A percentile compares a stretch with the other conserved stretches of the same genome.
Conservation (phyloP, 176 grass and related monocot species). For the Oropetium thomaeum region DNA sequence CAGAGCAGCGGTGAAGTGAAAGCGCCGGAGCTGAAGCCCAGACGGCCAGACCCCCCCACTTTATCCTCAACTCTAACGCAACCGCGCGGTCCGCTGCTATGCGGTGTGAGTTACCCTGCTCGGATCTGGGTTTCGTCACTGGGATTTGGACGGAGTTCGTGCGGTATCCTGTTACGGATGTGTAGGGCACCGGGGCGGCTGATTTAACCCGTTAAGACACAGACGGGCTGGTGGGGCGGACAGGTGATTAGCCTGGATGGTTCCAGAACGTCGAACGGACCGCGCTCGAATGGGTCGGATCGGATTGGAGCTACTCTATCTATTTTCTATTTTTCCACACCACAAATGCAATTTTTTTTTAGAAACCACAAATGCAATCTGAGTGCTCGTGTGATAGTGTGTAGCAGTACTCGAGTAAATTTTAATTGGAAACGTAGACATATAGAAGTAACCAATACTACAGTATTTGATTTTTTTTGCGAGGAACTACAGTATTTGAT, state of each 20-base stretch:
- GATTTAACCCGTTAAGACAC: not conserved
- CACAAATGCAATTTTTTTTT: too few relatives aligned
- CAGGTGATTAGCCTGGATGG: not conserved
- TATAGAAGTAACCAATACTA: too few relatives aligned
- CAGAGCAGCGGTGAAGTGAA: not conserved
- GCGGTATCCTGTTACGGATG: not conserved
- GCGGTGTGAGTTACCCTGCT: constrained; percentile 7
- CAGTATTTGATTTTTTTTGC: too few relatives aligned
- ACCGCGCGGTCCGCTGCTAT: not conserved
- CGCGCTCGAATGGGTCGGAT: not conserved
- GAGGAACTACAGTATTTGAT: too few relatives aligned
- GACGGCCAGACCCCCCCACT: too few relatives aligned
- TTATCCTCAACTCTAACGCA: constrained; percentile 12
- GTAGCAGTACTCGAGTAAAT: too few relatives aligned
- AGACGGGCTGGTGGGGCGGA: not conserved
- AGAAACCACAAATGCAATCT: not conserved
- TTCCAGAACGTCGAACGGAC: constrained; percentile 9
- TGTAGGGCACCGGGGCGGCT: not conserved
- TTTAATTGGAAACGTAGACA: too few relatives aligned
- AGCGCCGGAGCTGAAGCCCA: constrained; percentile 1
- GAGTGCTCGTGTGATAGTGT: not conserved
- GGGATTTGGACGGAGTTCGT: not conserved
- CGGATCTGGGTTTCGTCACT: not conserved
- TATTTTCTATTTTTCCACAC: not conserved
- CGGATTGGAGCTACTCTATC: too few relatives aligned